Base-by-base conservation (phyloP, 2,329 filamentous ascomycete species). In the Fusarium sp. region DNA sequence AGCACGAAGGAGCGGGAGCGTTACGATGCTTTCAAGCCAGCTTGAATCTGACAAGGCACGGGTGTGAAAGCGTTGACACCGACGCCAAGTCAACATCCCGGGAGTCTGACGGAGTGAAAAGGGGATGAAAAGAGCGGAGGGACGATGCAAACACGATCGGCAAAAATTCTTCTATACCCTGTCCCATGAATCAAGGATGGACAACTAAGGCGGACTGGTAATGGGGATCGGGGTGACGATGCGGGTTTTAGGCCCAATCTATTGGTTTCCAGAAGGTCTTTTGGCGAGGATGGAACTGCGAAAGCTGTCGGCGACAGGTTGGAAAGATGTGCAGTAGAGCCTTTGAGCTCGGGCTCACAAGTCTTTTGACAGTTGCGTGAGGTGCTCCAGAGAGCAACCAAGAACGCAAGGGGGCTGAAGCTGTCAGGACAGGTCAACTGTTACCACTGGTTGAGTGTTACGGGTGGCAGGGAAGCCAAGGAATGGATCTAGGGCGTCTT, bases 231-330 rank as follows among this genome's bases (percentile, higher is more conserved):
- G 58, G 45, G 63, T 47, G 65, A 22, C 47, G 40, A 66, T 43
- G 63, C 54, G 66, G 66, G 70, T 60, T 70, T 54, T 20, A 64
- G 20, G 58, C 69, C 68, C 65, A 62, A 37, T 70, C 65, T 73
- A 70, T 68, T 77, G 66, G 61, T 72, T 76, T 76, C 63, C 67
- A 68, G 62, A 52, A 63, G 54, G 68, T 70, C 59, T 61, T 73
- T 57, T 37, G 58, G 66, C 54, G 38, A 69, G 56, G 73, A 66
- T 30, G 61, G 37, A 68, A 71, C 65, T 70, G 30, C 57, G 22
- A 69, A 65, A 65, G 58, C 62, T 38, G 54, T 65, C 68, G 20
- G 58, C 40, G 59, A 66, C 58, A 65, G 56, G 37, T 79, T 76
- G 77, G 77, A 79, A 78, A 75, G 58, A 64, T 50, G 32, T 73